Evolutionary conservation across 352 stramenopile species (phyloP), one percentile per base, ranked within the genome.

Genomic region (Nothophytophthora sp.): DNA sequence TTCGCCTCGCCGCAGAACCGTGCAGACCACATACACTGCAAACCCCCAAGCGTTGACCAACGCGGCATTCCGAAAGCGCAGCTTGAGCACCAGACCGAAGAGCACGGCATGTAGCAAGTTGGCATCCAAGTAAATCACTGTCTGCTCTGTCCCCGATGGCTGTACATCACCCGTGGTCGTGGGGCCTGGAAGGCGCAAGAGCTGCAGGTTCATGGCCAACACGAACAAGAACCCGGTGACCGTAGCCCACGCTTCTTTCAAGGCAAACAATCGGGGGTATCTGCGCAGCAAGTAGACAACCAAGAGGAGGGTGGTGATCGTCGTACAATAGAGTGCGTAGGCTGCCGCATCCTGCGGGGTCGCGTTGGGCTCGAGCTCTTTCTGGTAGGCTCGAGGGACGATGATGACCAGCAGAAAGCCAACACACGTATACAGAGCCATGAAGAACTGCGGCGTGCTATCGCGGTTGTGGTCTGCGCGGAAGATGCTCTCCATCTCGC

Each of bases 401-500:
- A 88, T 73, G 16, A 52, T 63, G 10, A 84, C 30, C 0, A 71
- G 28, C 7, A 77, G 42, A 22, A 84, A 56, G 2, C 49, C 36
- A 0, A 64, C 63, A 5, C 74, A 55, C 11, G 69, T 63, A 5
- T 66, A 59, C 16, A 87, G 64, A 1, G 63, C 56, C 9, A 60
- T 63, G 16, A 80, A 57, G 41, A 88, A 87, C 45, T 86, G 72
- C 0, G 64, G 69, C 6, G 56, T 70, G 32, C 73, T 85, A 24
- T 84, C 73, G 12, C 66, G 67, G 23, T 70, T 72, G 30, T 83
- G 66, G 22, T 88, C 72, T 6, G 48, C 46, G 1, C 67, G 66
- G 34, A 86, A 88, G 2, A 77, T 69, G 16, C 11, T 67, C 39
- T 88, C 73, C 76, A 86, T 86, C 49, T 88, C 71, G 2, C 29